These are phyloP conservation scores for Trichoderma endophyticum DNA, from an alignment of 2,329 filamentous ascomycete genomes.

Conservation along the genomic window DNA sequence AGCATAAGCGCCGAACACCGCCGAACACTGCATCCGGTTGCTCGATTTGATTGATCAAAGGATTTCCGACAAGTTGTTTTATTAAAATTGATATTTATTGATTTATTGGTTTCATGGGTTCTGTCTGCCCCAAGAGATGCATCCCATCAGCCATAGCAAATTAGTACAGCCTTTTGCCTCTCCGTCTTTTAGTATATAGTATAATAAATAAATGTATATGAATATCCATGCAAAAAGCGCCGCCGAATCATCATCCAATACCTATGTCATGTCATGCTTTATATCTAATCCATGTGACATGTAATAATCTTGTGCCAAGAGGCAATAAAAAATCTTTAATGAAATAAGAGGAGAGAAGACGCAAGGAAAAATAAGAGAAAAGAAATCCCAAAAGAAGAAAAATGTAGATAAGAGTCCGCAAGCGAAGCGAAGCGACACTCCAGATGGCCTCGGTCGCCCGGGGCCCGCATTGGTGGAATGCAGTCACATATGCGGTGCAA, in stretches of 20 bases:
- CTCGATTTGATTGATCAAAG: neutral
- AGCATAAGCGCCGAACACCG: neutral
- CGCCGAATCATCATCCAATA: neutral
- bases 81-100: neutral
- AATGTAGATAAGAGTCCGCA: neutral
- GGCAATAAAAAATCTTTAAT: neutral
- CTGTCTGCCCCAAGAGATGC: slow-evolving; percentile 1
- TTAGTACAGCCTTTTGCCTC: neutral
- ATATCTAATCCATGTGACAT: slow-evolving; percentile 5
- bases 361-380: neutral
- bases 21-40: neutral
- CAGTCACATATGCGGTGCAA: slow-evolving; percentile 5
- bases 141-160: neutral
- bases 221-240: neutral
- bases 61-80: neutral
- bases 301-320: slow-evolving; percentile 2
- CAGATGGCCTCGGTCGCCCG: neutral
- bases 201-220: neutral
- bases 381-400: neutral
- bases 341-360: neutral
- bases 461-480: slow-evolving; percentile 4
- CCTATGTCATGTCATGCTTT: neutral
- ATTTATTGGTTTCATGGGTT: neutral
- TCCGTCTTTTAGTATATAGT: neutral
- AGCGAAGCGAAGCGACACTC: neutral